Evolutionary conservation across 768 basidiomycete species (phyloP), one percentile per base, ranked within the genome.

Genomic region (Lactarius vividus): DNA sequence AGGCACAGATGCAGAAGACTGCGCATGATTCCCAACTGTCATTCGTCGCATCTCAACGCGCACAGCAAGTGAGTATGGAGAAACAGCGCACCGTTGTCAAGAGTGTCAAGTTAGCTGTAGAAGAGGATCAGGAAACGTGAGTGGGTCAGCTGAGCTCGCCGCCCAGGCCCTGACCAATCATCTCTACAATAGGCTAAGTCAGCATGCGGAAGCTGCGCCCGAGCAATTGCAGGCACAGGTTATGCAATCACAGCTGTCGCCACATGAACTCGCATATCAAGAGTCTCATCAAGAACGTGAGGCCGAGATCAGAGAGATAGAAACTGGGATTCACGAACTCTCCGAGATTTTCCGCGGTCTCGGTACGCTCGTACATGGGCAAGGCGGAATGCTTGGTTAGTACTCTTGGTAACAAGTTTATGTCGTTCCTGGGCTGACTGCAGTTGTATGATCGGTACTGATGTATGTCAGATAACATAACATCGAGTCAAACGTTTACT

Each of bases 271-370:
- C 28, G 93, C 93, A 16, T 96, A 96, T 74, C 97, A 98, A 75
- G 96, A 99, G 74, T 11, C 79, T 98, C 42, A 94, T 97, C 88
- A 90, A 59, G 97, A 99, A 74, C 89, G 97, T 18, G 96, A 99
- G 75, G 82, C 82, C 0, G 97, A 98, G 73, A 98, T 98, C 62
- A 86, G 91, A 59, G 95, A 98, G 74, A 99, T 99, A 59, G 97
- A 99, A 77, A 88, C 86, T 8, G 96, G 97, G 8, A 98, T 99
- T 62, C 94, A 96, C 72, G 96, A 99, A 76, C 78, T 99, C 55
- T 85, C 92, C 31, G 94, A 98, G 77, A 98, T 99, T 73, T 98
- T 99, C 82, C 86, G 92, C 58, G 96, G 98, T 77, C 79, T 99
- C 55, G 96, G 96, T 53, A 96, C 94, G 18, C 82, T 99, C 55